Conservation (phyloP, 1,284 basidiomycete genomes). For the Cutaneotrichosporon dermatis region DNA sequence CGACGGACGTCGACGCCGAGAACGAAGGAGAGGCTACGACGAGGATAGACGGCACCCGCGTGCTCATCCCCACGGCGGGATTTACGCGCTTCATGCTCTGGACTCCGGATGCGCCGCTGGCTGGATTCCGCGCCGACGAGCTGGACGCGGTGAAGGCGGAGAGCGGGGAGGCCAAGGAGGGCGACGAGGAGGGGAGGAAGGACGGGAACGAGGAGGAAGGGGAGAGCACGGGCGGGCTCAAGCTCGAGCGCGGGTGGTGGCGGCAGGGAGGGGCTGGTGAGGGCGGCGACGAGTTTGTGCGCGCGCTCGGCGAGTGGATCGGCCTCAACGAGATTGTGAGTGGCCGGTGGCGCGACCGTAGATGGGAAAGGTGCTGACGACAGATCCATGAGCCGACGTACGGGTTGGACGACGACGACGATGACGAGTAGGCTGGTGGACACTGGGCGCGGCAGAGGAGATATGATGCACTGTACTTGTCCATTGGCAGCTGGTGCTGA, state of each 20-base stretch:
- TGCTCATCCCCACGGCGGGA: slow-evolving; percentile 25
- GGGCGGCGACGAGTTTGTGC: slow-evolving; percentile 45
- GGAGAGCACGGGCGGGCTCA: neutral
- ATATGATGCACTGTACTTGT: too few relatives aligned
- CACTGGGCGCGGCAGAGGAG: neutral
- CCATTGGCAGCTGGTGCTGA: too few relatives aligned
- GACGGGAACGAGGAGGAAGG: neutral
- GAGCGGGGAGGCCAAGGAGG: neutral
- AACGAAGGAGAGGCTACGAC: neutral
- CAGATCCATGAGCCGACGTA: slow-evolving; percentile 18
- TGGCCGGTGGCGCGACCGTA: neutral
- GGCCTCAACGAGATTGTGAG: slow-evolving; percentile 40
- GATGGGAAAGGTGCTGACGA: neutral
- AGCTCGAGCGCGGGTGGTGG: slow-evolving; percentile 38
- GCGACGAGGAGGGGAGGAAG: neutral
- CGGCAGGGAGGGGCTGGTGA: slow-evolving; percentile 39
- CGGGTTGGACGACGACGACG: slow-evolving; percentile 7
- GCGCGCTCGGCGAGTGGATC: slow-evolving; percentile 43
- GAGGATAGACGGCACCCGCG: slow-evolving; percentile 7
- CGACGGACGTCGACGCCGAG: neutral
- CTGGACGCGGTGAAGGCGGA: neutral
- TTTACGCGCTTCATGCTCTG: slow-evolving; percentile 38
- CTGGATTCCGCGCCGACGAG: slow-evolving; percentile 31
- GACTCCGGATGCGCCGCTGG: slow-evolving; percentile 39
- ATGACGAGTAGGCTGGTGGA: slow-evolving; percentile 1